Evolutionary conservation across 805 yeast species (phyloP).

Genomic region (Starmerella stigmatis): DNA sequence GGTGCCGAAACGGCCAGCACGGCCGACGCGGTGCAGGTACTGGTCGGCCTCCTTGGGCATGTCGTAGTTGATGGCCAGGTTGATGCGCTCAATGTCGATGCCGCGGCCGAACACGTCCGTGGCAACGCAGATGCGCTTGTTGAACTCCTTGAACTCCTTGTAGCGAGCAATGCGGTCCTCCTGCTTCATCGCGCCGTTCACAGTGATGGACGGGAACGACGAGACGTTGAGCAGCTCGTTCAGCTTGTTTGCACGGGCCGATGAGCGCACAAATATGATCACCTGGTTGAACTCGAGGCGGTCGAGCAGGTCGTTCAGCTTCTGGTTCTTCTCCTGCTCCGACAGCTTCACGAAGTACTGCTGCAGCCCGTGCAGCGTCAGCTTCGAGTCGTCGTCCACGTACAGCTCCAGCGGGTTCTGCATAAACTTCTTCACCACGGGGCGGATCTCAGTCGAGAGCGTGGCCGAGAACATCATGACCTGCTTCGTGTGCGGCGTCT

Average conservation of each 20-base stretch:
- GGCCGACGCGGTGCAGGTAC: constrained; percentile 97
- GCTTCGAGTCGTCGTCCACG: constrained; percentile 95
- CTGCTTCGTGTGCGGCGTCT: constrained; percentile 96
- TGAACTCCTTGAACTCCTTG: constrained; percentile 92
- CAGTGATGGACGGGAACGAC: constrained; percentile 94
- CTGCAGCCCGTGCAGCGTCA: constrained; percentile 95
- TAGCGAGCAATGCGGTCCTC: constrained; percentile 96
- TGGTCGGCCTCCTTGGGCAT: constrained; percentile 95
- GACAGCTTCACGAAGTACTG: constrained; percentile 85
- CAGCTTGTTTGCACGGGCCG: constrained; percentile 84
- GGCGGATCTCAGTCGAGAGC: constrained; percentile 84
- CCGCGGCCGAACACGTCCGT: constrained; percentile 99
- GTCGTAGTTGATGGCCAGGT: constrained; percentile 95
- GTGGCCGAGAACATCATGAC: constrained; percentile 99
- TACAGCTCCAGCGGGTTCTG: constrained; percentile 94
- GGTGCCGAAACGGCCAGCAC: constrained; percentile 99
- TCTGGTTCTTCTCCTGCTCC: constrained; percentile 88
- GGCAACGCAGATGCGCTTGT: constrained; percentile 96
- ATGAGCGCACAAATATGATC: constrained; percentile 86
- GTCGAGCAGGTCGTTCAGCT: constrained; percentile 83
- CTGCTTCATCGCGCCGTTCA: constrained; percentile 90
- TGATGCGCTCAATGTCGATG: constrained; percentile 97
- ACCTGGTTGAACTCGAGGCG: constrained; percentile 96
- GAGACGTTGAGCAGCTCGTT: constrained; percentile 81
- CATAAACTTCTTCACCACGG: constrained; percentile 95